Evolutionary conservation across 1,139 yeast genomes (phyloP).

Genomic region (Magnusiomyces ingens): DNA sequence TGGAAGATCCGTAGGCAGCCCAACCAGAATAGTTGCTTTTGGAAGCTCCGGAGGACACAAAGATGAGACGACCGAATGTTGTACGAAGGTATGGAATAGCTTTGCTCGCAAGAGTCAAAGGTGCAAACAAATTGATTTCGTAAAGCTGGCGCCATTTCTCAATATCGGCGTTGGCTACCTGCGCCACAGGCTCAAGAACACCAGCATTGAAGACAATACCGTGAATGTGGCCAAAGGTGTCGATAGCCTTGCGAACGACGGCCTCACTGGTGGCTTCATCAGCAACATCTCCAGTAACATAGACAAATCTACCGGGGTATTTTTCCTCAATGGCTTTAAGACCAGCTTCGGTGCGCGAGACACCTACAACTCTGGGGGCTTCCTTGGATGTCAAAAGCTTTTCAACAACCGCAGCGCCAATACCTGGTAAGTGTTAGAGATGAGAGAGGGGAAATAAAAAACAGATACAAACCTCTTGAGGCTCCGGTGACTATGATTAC

Average conservation of each 20-base stretch:
- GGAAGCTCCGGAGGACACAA: conserved; percentile 86
- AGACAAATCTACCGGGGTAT: conserved; percentile 18
- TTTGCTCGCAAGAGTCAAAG: conserved; percentile 50
- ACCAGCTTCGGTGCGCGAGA: conserved; percentile 57
- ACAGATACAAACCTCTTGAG: conserved; percentile 40
- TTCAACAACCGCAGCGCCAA: conserved; percentile 67
- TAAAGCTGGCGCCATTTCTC: conserved; percentile 57
- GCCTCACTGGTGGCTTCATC: conserved; percentile 35
- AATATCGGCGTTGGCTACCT: conserved; percentile 44
- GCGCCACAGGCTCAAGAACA: conserved; percentile 68
- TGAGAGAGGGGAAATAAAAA: background rate
- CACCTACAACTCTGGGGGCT: conserved; percentile 50
- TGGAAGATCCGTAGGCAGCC: conserved; percentile 87
- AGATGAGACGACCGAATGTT: conserved; percentile 54
- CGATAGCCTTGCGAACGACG: conserved; percentile 45
- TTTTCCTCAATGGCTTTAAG: conserved; percentile 36
- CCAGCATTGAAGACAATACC: conserved; percentile 86
- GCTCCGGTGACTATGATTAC: conserved; percentile 64
- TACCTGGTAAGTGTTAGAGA: conserved; percentile 40
- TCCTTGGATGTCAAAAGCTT: conserved; percentile 39
- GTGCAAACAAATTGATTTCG: conserved; percentile 74
- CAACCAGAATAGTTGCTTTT: conserved; percentile 57
- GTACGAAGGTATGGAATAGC: conserved; percentile 55
- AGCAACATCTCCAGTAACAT: conserved; percentile 58
- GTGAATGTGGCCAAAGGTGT: conserved; percentile 54